Base-by-base conservation (phyloP, 2,329 filamentous ascomycete genomes). In the Fusarium irregulare region DNA sequence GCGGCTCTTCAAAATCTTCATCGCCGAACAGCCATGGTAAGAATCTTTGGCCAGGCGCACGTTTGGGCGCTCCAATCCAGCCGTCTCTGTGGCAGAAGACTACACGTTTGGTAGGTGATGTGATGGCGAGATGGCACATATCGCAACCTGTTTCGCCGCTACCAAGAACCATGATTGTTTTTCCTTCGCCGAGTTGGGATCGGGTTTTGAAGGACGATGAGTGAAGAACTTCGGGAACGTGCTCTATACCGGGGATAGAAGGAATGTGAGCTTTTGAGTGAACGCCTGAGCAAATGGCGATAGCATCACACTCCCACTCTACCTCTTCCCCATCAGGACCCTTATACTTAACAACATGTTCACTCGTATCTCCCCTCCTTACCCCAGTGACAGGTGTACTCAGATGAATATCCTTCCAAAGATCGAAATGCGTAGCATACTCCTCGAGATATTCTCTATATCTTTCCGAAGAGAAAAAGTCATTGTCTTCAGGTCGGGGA, bases 51-150 rank as follows among this genome's bases (percentile, higher is more conserved):
- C 49, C 49, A 0, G 49, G 49, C 13, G 49, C 34, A 9, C 49
- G 23, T 6, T 53, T 53, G 4, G 49, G 49, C 16, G 49, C 49
- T 12, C 49, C 49, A 3, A 53, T 53, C 49, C 49, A 53, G 73
- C 54, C 54, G n/a, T 51, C 54, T 1, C 54, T 25, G 2, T 57
- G 45, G 12, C 45, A 57, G 10, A 57, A 50, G 7, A 57, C 14
- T 13, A 58, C 55, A 10, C 48, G 34, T 12, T 58, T 42, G 7
- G 55, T 58, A 14, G 34, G 55, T 4, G 55, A 58, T 9, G 47
- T 58, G 27, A 51, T 50, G 7, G 55, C 55, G n/a, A 58, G 55
- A 53, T 58, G 45, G 34, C 47, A 57, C 47, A 49, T 57, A 12
- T 50, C 55, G 2, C 49, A 53, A 6, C 34, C 47, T 20, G 47